Base-by-base conservation (phyloP, 2,329 filamentous ascomycete genomes). In the Fusarium lateritium region DNA sequence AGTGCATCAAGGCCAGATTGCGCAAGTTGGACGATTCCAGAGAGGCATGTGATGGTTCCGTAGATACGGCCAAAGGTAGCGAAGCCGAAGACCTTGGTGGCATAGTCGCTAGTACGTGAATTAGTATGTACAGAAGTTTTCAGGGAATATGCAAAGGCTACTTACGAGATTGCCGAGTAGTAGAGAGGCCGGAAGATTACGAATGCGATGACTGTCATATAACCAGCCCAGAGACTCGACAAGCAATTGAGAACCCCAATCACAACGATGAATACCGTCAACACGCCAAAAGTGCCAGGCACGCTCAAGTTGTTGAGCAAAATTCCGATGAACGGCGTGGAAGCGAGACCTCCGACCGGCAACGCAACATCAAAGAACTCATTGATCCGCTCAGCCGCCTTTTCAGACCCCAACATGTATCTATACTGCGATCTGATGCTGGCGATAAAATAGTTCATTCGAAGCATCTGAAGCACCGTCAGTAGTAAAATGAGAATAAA, bases 41-140 rank as follows among this genome's bases (percentile, higher is more conserved):
- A 91, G 7, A 92, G 77, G 74, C 91, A 93, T 54, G 92, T 92
- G 57, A 94, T 87, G 6, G 92, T 84, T 15, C 92, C 92, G 76
- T 94, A 94, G 15, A 94, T 91, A 63, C 92, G 92, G 13, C 92
- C 92, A 65, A 94, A 94, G 0, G 91, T 93, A n/a, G 88, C 85
- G 75, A 94, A 94, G 4, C 92, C 92, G 70, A 94, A 94, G 4
- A 94, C 91, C 76, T 94, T 94, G n/a, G 91, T 91, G 0, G 89
- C 85, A 75, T 93, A 94, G 78, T 94, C 92, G 6, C 82, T 83
- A 45, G 5, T 3, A 4, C 1, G 0, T 1, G 3, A 1, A 22
- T 69, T 10, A 59, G 44, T 17, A 50, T 2, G 2, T 2, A 5
- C 1, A 2, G 0, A 2, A 9, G 6, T 6, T 26, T 2, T 8